phyloP scores from a whole-genome alignment of 805 yeast genomes.

The Teunomyces panamensis region DNA sequence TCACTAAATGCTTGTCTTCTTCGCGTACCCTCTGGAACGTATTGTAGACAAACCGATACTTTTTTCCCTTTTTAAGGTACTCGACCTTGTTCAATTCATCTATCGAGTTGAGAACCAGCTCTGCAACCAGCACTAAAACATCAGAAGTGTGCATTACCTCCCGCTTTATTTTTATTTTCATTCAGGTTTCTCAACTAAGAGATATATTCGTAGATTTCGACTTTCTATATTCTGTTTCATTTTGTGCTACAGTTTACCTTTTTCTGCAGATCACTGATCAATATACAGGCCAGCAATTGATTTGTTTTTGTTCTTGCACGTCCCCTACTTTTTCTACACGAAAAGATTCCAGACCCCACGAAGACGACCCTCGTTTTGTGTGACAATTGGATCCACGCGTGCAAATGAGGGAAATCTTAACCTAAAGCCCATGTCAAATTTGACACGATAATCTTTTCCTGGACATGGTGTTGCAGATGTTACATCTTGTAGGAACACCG shows the following conservation, averaged over 20 bases:
- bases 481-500: not conserved
- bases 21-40: conserved; percentile 47
- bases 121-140: conserved; percentile 35
- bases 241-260: no score
- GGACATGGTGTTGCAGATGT: not conserved
- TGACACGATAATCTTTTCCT: not conserved
- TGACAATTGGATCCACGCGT: no score
- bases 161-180: not conserved
- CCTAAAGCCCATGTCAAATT: not conserved
- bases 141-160: conserved; percentile 18
- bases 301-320: no score
- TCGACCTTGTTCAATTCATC: conserved; percentile 33
- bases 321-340: no score
- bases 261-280: no score
- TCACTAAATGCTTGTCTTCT: conserved; percentile 47
- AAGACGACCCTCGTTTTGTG: no score
- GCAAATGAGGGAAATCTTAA: not conserved
- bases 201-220: not conserved
- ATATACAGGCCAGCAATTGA: no score
- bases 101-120: conserved; percentile 33
- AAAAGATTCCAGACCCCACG: no score
- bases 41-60: conserved; percentile 47
- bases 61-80: conserved; percentile 44
- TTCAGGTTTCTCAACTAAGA: not conserved
- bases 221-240: no score